phyloP scores from a whole-genome alignment of 495 filamentous ascomycete genomes.

The Opeltia flavorubescens region DNA sequence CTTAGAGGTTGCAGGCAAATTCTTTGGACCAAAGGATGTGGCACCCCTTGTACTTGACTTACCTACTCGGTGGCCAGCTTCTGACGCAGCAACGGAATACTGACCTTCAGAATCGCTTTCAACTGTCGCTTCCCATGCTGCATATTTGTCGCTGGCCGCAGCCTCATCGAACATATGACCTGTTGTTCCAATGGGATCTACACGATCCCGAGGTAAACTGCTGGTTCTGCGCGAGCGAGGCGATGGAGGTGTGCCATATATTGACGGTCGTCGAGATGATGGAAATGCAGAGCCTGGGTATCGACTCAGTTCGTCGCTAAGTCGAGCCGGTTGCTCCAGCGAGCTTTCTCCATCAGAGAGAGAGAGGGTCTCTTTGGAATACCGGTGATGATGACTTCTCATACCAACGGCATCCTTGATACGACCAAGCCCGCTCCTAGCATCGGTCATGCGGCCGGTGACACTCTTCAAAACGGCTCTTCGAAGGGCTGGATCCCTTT shows the following conservation, averaged over 20 bases:
- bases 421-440: constrained; percentile 65
- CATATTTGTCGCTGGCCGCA: neutral
- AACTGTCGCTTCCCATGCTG: neutral
- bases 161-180: neutral
- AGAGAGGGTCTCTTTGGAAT: constrained; percentile 24
- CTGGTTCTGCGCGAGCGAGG: constrained; percentile 1
- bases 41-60: constrained; percentile 20
- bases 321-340: constrained; percentile 6
- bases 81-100: neutral
- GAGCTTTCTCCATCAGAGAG: constrained; percentile 14
- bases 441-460: constrained; percentile 66
- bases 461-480: constrained; percentile 65
- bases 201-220: neutral
- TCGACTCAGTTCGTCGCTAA: constrained; percentile 4
- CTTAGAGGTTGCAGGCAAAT: neutral
- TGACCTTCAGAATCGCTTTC: neutral
- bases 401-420: constrained; percentile 68
- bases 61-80: constrained; percentile 5
- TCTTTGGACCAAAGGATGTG: constrained; percentile 10
- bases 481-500: constrained; percentile 52
- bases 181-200: neutral
- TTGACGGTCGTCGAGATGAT: neutral
- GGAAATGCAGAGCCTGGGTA: neutral
- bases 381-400: constrained; percentile 33
- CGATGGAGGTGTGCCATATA: neutral